Percentiles rank a stretch among this genome's conserved stretches.
Conservation (phyloP, 768 basidiomycete species). For the Amanita thiersii region DNA sequence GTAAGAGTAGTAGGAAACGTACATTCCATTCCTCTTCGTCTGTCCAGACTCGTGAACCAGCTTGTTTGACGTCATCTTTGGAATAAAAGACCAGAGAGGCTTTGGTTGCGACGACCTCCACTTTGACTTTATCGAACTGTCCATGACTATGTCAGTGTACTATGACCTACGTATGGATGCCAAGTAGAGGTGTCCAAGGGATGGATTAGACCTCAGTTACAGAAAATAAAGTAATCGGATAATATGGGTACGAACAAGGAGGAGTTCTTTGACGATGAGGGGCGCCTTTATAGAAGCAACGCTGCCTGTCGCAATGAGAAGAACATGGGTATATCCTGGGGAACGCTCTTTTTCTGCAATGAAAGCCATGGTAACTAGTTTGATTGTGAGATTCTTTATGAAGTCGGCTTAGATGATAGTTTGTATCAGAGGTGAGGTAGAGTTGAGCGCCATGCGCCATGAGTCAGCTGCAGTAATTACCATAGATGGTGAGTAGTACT, state of each 20-base stretch:
- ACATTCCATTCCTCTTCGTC: constrained; percentile 94
- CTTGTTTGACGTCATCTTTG: constrained; percentile 35
- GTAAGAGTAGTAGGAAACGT: constrained; percentile 19
- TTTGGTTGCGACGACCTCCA: constrained; percentile 82
- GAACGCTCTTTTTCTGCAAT: constrained; percentile 31
- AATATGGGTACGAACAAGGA: constrained; percentile 31
- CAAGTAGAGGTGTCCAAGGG: not conserved
- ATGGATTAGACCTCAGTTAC: not conserved
- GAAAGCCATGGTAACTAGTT: constrained; percentile 29
- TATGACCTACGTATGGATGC: constrained; percentile 1
- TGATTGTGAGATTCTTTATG: too few species aligned
- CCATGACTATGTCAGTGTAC: not conserved
- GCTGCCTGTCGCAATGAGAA: constrained; percentile 88
- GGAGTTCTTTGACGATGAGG: constrained; percentile 73
- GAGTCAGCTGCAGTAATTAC: too few species aligned
- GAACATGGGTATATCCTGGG: constrained; percentile 48
- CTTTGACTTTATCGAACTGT: constrained; percentile 66
- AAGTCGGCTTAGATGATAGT: too few species aligned
- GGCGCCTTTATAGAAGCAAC: constrained; percentile 94
- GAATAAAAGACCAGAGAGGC: constrained; percentile 73
- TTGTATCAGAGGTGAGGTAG: too few species aligned
- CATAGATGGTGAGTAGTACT: too few species aligned
- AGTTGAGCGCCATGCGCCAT: too few species aligned
- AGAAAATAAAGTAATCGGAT: not conserved
- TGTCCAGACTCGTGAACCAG: constrained; percentile 69